Evolutionary conservation across 177 flowering plant species (phyloP), one percentile per base, ranked within the genome.

Genomic region (Vitis hybrid): DNA sequence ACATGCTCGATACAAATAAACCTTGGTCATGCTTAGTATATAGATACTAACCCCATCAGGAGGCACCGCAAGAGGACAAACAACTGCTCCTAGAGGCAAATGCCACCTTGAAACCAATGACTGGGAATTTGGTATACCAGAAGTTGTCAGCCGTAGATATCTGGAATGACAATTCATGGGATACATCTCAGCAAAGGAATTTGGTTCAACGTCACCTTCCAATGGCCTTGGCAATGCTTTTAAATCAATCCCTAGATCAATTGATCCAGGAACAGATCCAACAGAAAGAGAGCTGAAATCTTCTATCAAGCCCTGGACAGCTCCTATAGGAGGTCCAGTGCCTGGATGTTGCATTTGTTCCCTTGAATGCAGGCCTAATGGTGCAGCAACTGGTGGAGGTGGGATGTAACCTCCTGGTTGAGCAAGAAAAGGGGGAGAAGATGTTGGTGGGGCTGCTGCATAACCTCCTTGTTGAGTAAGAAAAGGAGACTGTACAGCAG

Each of bases 41-140:
- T 56, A 64, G 30, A 69, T 66, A 83, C 98, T 82, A 40, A 95
- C 99, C 97, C 97, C 99, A 62, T 78, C 84, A 70, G 98, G 94
- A 85, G 91, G 72, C 83, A 88, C 92, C 9, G 99, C 99, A 56
- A 95, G 94, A 68, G 99, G 99, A 77, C 94, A 91, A 75, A 93
- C 91, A 75, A 91, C 97, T 23, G 94, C 97, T 79, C 92, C 99
- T 66, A 95, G 87, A 74, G 98, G 97, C 75, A 93, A 87, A 80
- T 95, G 97, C 99, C 99, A 95, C 82, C 97, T 84, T 52, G 99
- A 87, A 65, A 78, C 78, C 83, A 95, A 81, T 49, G 99, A 91
- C 71, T 89, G 93, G 5, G 99, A 92, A 78, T 79, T 92, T 69
- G 99, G 99, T 48, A 95, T 83, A 26, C 82, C 94, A 75, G 76